Conservation (phyloP, 257 asterid species). For the Scutellaria baicalensis region DNA sequence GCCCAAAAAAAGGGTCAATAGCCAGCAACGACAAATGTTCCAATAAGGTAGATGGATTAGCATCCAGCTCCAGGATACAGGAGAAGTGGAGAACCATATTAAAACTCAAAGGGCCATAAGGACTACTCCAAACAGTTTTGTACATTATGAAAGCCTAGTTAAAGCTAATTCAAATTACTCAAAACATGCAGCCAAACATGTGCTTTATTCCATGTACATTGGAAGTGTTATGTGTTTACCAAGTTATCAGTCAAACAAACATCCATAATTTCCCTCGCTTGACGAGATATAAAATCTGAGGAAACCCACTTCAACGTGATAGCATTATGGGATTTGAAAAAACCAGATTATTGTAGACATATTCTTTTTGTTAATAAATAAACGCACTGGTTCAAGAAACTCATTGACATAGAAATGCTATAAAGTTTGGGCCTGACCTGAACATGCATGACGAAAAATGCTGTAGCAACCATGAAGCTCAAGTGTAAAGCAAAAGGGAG, state of each 20-base stretch:
- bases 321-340: background rate
- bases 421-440: slow-evolving; percentile 47
- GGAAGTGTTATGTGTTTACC: background rate
- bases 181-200: background rate
- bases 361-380: background rate
- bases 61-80: background rate
- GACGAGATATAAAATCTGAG: background rate
- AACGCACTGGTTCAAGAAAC: background rate
- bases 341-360: background rate
- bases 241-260: background rate
- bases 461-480: slow-evolving; percentile 72
- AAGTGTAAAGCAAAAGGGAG: slow-evolving; percentile 81
- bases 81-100: background rate
- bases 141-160: background rate
- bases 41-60: background rate
- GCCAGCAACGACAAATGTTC: background rate
- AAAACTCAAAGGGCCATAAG: background rate
- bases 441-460: slow-evolving; percentile 85
- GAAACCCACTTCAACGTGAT: background rate
- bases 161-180: background rate
- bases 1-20: background rate
- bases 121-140: background rate
- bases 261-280: background rate
- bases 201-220: background rate
- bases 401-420: background rate